These are phyloP conservation scores for Phialemonium atrogriseum DNA, from an alignment of 2,329 filamentous ascomycete species.

Conservation along the genomic window DNA sequence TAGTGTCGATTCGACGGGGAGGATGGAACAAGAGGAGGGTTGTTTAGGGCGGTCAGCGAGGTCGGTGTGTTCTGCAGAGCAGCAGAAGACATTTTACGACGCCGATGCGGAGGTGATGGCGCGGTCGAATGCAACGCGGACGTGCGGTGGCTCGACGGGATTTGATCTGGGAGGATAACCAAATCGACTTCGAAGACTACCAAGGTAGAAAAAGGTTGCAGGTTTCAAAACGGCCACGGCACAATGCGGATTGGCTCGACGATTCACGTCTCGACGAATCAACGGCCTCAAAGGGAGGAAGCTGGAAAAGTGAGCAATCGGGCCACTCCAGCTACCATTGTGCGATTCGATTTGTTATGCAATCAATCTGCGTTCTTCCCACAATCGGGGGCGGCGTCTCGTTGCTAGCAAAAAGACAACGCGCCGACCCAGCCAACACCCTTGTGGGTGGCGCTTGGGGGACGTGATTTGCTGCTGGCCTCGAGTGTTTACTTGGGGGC, in stretches of 20 bases:
- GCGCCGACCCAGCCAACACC: too few relatives aligned
- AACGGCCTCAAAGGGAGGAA: too few relatives aligned
- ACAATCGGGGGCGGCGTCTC: too few relatives aligned
- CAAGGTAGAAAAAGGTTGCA: slow-evolving; percentile 7
- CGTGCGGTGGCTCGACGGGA: slow-evolving; percentile 1
- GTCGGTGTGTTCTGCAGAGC: slow-evolving; percentile 51
- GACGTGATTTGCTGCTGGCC: too few relatives aligned
- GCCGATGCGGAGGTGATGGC: slow-evolving; percentile 9
- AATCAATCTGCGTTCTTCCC: too few relatives aligned
- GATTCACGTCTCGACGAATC: too few relatives aligned
- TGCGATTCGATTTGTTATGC: slow-evolving; percentile 28
- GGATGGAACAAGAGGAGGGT: slow-evolving; percentile 36
- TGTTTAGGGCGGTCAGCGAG: slow-evolving; percentile 33
- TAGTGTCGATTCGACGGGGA: slow-evolving; percentile 43
- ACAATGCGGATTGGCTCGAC: slow-evolving; percentile 11
- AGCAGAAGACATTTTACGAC: slow-evolving; percentile 50
- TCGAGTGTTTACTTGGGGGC: too few relatives aligned
- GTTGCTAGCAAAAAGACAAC: too few relatives aligned
- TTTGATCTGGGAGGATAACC: neutral
- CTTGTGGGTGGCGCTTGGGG: too few relatives aligned
- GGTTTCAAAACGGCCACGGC: slow-evolving; percentile 11
- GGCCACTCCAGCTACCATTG: slow-evolving; percentile 33
- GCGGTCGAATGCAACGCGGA: slow-evolving; percentile 8
- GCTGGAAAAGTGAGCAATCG: too few relatives aligned
- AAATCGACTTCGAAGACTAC: neutral